Evolutionary conservation across 768 basidiomycete species (phyloP).

Genomic region (Coprinopsis marcescibilis): DNA sequence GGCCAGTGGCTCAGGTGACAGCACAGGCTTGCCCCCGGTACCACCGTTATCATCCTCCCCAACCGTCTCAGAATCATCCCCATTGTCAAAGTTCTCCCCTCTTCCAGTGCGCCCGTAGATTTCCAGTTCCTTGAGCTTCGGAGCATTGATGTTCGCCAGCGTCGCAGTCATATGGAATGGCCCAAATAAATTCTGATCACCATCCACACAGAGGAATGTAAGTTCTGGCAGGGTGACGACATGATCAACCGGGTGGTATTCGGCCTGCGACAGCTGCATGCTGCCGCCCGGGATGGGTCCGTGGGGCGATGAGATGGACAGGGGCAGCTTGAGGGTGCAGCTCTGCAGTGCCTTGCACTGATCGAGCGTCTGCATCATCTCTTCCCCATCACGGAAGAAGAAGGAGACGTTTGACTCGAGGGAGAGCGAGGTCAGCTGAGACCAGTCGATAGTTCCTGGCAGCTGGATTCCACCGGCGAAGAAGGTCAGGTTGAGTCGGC

Average conservation of each 20-base stretch:
- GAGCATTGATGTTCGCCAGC: constrained; percentile 19
- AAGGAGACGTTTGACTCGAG: constrained; percentile 25
- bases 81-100: constrained; percentile 4
- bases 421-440: constrained; percentile 20
- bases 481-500: constrained; percentile 22
- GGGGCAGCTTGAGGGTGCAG: constrained; percentile 26
- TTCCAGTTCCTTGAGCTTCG: constrained; percentile 20
- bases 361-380: constrained; percentile 20
- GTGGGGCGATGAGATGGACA: constrained; percentile 18
- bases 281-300: constrained; percentile 12
- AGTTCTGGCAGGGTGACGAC: constrained; percentile 20
- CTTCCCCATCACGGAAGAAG: constrained; percentile 20
- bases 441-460: constrained; percentile 20
- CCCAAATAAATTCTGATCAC: constrained; percentile 23
- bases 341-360: constrained; percentile 16
- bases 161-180: constrained; percentile 26
- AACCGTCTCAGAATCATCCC: neutral
- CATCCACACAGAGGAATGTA: constrained; percentile 20
- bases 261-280: neutral
- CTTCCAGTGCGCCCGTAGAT: constrained; percentile 22
- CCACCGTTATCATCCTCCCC: neutral
- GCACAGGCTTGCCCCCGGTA: neutral
- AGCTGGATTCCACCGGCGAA: constrained; percentile 23
- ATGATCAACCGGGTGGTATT: constrained; percentile 8
- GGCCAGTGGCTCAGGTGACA: constrained; percentile 17